Base-by-base conservation (phyloP, 257 asterid species). In the Craterostigma plantagineum region DNA sequence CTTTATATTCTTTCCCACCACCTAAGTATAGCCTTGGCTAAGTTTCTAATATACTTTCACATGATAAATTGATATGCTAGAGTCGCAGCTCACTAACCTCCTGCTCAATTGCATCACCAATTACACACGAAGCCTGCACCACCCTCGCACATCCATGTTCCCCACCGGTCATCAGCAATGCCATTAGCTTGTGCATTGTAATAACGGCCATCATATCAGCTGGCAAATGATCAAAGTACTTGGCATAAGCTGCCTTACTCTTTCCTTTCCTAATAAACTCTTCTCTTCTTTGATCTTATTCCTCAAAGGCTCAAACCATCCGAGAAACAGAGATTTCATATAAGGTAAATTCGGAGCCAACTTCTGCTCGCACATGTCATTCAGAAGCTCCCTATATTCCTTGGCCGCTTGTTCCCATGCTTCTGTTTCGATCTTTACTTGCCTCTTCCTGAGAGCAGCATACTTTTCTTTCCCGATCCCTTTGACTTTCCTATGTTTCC, bases 321-420 rank as follows among this genome's bases (percentile, higher is more conserved):
- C 95, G 48, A 83, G 58, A 59, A 79, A 79, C 46, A 83, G 57
- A 12, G 95, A 71, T 64, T 83, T 83, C 70, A 83, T 65, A 45
- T 76, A 83, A 1, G 95, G 95, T 63, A 83, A 62, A 76, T 76
- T 83, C 6, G 95, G 95, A 38, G 95, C 95, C 75, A 83, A 58
- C 53, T 73, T 83, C 41, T 76, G 75, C 65, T 76, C 69, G 55
- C 95, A 83, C 95, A 84, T 79, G 46, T 79, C 95, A 52, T 55
- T 61, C 65, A 84, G 58, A 51, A 84, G 92, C 63, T 79, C 95
- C 51, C 50, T 61, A 37, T 72, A 84, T 61, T 84, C 95, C 39
- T 58, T 79, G 0, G 81, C 84, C 8, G 93, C 92, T 57, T 69
- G 71, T 49, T 65, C 72, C 95, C 95, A 84, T 4, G 95, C 93